Evolutionary conservation across 2,329 filamentous ascomycete species (phyloP).

Genomic region (Dactylellina parvicollis): DNA sequence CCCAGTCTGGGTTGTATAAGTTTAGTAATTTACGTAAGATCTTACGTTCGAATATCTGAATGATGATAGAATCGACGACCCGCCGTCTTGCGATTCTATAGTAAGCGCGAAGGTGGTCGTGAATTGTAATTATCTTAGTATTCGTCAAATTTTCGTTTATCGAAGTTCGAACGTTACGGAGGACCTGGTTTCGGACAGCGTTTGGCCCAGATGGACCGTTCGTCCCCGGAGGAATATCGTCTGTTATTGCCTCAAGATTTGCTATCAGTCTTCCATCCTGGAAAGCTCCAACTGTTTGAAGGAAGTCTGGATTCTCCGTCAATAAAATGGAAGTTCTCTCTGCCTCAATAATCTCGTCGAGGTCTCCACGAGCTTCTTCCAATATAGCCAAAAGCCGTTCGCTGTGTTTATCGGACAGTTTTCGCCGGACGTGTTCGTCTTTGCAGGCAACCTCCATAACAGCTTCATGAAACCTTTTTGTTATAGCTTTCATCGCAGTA

Average conservation of each 20-base stretch:
- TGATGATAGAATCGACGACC: conserved; percentile 28
- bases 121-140: conserved; percentile 9
- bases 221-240: conserved; percentile 1
- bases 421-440: conserved; percentile 18
- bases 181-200: conserved; percentile 15
- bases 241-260: conserved; percentile 7
- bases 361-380: background rate
- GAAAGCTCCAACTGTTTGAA: background rate
- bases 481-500: background rate
- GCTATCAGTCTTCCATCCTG: conserved; percentile 21
- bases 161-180: conserved; percentile 16
- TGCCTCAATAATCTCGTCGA: conserved; percentile 17
- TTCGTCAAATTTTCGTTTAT: conserved; percentile 15
- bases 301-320: conserved; percentile 36
- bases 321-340: conserved; percentile 27
- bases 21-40: conserved; percentile 8
- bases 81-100: conserved; percentile 31
- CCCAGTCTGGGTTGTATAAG: conserved; percentile 13
- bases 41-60: conserved; percentile 36
- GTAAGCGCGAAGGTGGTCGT: conserved; percentile 30
- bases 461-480: conserved; percentile 8
- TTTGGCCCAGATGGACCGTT: background rate
- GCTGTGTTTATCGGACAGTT: conserved; percentile 4
- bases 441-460: conserved; percentile 11
- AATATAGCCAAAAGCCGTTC: background rate